Evolutionary conservation across 495 filamentous ascomycete species (phyloP).

Genomic region (Daldinia bambusicola): DNA sequence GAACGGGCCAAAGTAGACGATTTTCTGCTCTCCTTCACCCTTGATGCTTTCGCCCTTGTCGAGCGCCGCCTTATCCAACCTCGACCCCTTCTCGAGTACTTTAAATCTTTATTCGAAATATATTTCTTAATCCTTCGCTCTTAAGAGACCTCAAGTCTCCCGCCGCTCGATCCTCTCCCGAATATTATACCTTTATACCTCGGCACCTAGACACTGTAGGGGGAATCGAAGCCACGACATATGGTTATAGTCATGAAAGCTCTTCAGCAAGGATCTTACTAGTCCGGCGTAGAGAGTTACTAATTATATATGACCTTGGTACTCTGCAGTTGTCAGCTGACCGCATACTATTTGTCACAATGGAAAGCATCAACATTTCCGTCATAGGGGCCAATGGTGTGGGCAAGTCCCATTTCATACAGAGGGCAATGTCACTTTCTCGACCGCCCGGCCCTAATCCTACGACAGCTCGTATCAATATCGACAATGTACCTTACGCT

Average conservation of each 20-base stretch:
- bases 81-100: conserved; percentile 1
- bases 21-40: conserved; percentile 4
- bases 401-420: conserved; percentile 92
- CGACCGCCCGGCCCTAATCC: conserved; percentile 63
- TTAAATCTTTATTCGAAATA: conserved; percentile 1
- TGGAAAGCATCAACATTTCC: conserved; percentile 82
- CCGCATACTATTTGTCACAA: conserved; percentile 37
- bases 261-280: conserved; percentile 15
- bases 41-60: conserved; percentile 6
- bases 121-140: conserved; percentile 15
- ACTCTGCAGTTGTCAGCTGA: conserved; percentile 9
- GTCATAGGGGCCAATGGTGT: conserved; percentile 83
- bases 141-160: conserved; percentile 2
- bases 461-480: conserved; percentile 73
- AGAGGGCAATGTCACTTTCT: conserved; percentile 77
- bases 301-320: conserved; percentile 26
- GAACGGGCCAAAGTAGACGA: conserved; percentile 17
- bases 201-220: conserved; percentile 12
- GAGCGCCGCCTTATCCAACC: conserved; percentile 7
- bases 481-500: conserved; percentile 79
- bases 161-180: conserved; percentile 2
- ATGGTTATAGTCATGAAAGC: conserved; percentile 34
- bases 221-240: conserved; percentile 4
- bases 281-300: conserved; percentile 22
- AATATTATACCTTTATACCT: conserved; percentile 7